Conservation (phyloP, 768 basidiomycete genomes). For the Lentinula edodes region DNA sequence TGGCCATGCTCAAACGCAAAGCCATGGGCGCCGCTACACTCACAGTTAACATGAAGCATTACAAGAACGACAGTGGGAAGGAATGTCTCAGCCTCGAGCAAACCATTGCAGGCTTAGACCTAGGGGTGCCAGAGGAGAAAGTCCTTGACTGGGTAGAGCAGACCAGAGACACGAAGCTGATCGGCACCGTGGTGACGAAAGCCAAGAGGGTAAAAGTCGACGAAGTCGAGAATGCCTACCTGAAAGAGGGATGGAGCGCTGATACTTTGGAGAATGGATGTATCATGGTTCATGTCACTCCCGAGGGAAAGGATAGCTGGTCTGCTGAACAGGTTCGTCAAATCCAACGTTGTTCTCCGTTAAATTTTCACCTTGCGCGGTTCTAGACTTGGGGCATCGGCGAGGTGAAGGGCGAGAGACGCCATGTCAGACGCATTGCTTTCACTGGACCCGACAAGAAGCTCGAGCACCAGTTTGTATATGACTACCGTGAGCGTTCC, state of each 20-base stretch:
- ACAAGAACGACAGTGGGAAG: conserved; percentile 48
- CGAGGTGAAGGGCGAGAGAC: conserved; percentile 1
- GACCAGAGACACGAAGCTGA: conserved; percentile 57
- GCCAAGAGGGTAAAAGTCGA: conserved; percentile 44
- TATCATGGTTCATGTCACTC: conserved; percentile 20
- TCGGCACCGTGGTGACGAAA: conserved; percentile 53
- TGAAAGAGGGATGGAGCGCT: conserved; percentile 36
- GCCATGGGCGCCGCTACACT: conserved; percentile 52
- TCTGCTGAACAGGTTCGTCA: conserved; percentile 25
- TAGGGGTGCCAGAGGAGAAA: background rate
- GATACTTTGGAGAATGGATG: conserved; percentile 38
- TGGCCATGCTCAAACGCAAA: conserved; percentile 66
- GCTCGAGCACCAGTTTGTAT: conserved; percentile 6
- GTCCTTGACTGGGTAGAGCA: conserved; percentile 42
- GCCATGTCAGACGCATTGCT: conserved; percentile 6
- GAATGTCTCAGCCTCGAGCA: conserved; percentile 69
- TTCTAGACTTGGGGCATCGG: conserved; percentile 12
- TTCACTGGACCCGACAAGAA: background rate
- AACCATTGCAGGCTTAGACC: conserved; percentile 2
- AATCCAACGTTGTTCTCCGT: background rate
- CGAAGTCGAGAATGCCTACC: conserved; percentile 37
- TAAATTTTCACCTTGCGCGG: background rate
- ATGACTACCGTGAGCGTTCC: conserved; percentile 9
- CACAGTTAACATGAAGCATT: conserved; percentile 59
- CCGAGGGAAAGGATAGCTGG: conserved; percentile 35